A percentile compares a stretch with the other conserved stretches of the same genome.
Evolutionary conservation across 352 stramenopile genomes (phyloP).

Genomic region (Plasmopara viticola): DNA sequence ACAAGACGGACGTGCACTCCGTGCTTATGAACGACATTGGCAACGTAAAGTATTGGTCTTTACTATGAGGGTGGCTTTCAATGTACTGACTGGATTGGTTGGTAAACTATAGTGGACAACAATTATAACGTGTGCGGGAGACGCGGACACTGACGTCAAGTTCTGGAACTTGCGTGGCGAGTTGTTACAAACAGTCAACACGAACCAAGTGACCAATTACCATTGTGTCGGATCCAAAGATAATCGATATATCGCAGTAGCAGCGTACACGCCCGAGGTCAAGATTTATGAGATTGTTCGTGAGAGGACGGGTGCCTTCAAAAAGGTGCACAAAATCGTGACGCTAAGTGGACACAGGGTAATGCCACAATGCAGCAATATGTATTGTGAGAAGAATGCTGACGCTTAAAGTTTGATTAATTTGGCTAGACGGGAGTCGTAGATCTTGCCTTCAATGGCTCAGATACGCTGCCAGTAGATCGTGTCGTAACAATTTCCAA

Average conservation of each 20-base stretch:
- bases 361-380: conserved; percentile 8
- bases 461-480: conserved; percentile 59
- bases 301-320: conserved; percentile 69
- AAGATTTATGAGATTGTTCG: conserved; percentile 80
- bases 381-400: conserved; percentile 2
- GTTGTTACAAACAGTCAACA: conserved; percentile 67
- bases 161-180: conserved; percentile 70
- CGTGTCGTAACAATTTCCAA: conserved; percentile 74
- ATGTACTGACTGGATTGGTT: conserved; percentile 7
- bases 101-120: conserved; percentile 46
- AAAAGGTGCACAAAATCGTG: conserved; percentile 82
- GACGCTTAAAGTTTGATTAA: conserved; percentile 2
- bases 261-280: conserved; percentile 74
- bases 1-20: conserved; percentile 76
- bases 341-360: conserved; percentile 71
- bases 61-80: background rate
- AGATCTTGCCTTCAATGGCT: conserved; percentile 73
- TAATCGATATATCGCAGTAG: conserved; percentile 75
- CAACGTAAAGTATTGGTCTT: conserved; percentile 23
- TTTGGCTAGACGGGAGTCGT: conserved; percentile 53
- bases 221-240: conserved; percentile 75
- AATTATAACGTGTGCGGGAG: conserved; percentile 64
- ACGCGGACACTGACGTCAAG: conserved; percentile 74
- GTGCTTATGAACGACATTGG: conserved; percentile 81
- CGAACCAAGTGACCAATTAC: conserved; percentile 77